Conservation (phyloP, 306 rosid species). For the Acacia acuminata region DNA sequence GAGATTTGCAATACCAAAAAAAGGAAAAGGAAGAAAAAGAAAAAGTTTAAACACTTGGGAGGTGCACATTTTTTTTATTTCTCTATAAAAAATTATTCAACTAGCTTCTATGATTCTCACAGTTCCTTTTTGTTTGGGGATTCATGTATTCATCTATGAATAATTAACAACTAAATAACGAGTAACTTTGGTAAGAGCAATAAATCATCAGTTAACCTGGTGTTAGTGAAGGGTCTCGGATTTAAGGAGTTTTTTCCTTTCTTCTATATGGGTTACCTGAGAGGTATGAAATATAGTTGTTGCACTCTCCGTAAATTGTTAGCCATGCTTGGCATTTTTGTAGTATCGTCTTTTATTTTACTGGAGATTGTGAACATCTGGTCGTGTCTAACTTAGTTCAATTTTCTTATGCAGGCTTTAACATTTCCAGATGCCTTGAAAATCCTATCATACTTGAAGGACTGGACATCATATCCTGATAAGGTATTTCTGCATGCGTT, state of each 20-base stretch:
- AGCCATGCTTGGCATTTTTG: background rate
- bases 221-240: slow-evolving; percentile 12
- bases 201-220: background rate
- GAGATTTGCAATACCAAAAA: background rate
- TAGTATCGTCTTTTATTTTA: background rate
- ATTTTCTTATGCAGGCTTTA: slow-evolving; percentile 66
- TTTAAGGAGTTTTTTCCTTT: slow-evolving; percentile 6
- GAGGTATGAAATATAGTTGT: slow-evolving; percentile 4
- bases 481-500: slow-evolving; percentile 56
- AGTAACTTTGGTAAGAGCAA: background rate
- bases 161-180: slow-evolving; percentile 9
- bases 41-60: background rate
- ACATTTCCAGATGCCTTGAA: slow-evolving; percentile 90
- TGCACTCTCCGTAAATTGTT: background rate
- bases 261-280: background rate
- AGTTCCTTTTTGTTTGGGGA: background rate
- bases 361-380: slow-evolving; percentile 16
- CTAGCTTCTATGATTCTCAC: background rate
- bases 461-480: slow-evolving; percentile 79
- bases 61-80: background rate
- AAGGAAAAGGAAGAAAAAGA: no score
- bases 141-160: background rate
- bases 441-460: slow-evolving; percentile 78
- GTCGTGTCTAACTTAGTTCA: slow-evolving; percentile 10
- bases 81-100: background rate